Evolutionary conservation across 106 monocot species (phyloP), one percentile per base, ranked within the genome.

Genomic region (Dioscorea alata): DNA sequence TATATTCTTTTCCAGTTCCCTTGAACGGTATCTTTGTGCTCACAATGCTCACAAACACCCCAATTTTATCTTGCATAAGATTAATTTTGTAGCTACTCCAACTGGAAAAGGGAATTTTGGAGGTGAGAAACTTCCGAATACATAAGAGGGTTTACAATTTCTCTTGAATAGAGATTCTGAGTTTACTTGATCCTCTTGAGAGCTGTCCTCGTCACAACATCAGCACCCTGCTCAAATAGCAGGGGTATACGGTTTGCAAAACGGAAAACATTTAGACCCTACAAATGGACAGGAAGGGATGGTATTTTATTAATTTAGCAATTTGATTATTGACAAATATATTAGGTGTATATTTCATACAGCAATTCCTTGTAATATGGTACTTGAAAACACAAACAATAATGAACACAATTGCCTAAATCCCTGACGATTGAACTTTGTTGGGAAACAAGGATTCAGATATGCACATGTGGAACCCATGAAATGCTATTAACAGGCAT

Each of bases 11-110:
- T 4, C 97, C 92, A 35, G 97, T 99, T 74, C 97, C 97, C 76
- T 99, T 99, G 71, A 92, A 99, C 28, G 97, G 97, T 77, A 99
- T 92, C 78, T 99, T 99, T 76, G 97, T 99, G 72, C 97, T 99
- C 33, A 99, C 97, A 60, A 99, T 99, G 75, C 97, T 92, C 16
- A 99, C 87, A 77, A 92, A 99, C n/a, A 99, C 92, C 34, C 97
- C 92, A 54, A 99, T 85, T 83, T 99, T 99, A 75, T 99, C 97
- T 73, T 99, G 97, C 57, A 70, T 73, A 63, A 89, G 92, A 59
- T 99, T 99, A 56, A 99, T 99, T 75, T 90, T 99, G 77, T 97
- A 99, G 64, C 70, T 90, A 72, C 76, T 99, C 97, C 97, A 99
- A 75, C 97, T 99, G 60, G 16, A 74, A 78, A 64, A 54, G 58